Evolutionary conservation across 2,329 filamentous ascomycete genomes (phyloP).

Genomic region (Grosmannia serpens): DNA sequence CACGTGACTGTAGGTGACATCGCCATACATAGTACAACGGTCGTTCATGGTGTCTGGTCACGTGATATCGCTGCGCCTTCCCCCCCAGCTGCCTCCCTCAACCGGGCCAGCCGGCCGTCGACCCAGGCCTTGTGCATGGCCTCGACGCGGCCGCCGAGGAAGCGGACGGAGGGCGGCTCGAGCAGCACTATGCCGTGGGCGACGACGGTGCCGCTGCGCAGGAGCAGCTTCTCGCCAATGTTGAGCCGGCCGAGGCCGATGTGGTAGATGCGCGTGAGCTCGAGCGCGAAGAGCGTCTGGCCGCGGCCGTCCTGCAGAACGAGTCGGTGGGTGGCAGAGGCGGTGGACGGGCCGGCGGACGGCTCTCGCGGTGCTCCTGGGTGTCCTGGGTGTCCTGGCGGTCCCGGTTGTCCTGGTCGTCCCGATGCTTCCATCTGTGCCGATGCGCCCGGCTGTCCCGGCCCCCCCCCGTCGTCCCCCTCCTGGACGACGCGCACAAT

Average conservation of each 20-base stretch:
- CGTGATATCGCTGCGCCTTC: not conserved
- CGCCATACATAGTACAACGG: too few species aligned
- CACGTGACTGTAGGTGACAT: too few species aligned
- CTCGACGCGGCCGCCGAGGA: slow-evolving; percentile 85
- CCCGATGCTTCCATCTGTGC: slow-evolving; percentile 11
- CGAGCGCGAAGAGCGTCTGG: slow-evolving; percentile 57
- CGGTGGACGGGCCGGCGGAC: slow-evolving; percentile 7
- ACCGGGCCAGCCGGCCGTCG: slow-evolving; percentile 54
- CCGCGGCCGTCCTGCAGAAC: slow-evolving; percentile 72
- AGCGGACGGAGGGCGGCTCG: slow-evolving; percentile 52
- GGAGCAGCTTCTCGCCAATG: slow-evolving; percentile 73
- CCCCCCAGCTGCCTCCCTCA: slow-evolving; percentile 45
- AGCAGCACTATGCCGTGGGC: slow-evolving; percentile 71
- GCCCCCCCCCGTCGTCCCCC: slow-evolving; percentile 19
- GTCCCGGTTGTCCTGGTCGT: not conserved
- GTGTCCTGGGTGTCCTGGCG: not conserved
- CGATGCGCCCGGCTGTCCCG: too few species aligned
- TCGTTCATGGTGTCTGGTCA: too few species aligned
- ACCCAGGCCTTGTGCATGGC: slow-evolving; percentile 68
- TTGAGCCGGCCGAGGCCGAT: slow-evolving; percentile 52
- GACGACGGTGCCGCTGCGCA: slow-evolving; percentile 54
- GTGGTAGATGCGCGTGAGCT: slow-evolving; percentile 54
- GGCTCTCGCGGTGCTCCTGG: slow-evolving; percentile 1
- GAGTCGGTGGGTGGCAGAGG: slow-evolving; percentile 59
- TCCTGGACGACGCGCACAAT: slow-evolving; percentile 59